Evolutionary conservation across 768 basidiomycete species (phyloP).

Genomic region (Psilocybe azurescens): DNA sequence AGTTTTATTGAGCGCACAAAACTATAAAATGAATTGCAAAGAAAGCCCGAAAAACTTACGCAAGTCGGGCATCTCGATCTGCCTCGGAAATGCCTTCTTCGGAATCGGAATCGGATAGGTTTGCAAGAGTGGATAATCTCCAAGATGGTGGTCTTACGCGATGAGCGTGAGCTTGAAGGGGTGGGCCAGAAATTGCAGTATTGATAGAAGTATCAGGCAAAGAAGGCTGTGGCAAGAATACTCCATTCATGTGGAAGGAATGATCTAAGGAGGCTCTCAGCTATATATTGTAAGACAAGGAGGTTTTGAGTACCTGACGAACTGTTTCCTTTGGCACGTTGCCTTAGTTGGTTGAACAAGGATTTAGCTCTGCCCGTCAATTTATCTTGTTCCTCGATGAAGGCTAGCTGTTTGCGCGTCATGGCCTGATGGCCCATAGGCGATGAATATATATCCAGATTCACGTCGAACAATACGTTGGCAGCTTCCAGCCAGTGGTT

Average conservation of each 20-base stretch:
- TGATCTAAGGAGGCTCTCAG: slow-evolving; percentile 21
- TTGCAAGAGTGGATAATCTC: slow-evolving; percentile 28
- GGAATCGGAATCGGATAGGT: slow-evolving; percentile 68
- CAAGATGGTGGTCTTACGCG: slow-evolving; percentile 18
- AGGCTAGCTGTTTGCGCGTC: slow-evolving; percentile 62
- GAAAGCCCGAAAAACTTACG: slow-evolving; percentile 46
- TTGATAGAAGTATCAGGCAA: slow-evolving; percentile 35
- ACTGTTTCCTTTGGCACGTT: slow-evolving; percentile 12
- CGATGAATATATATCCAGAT: slow-evolving; percentile 73
- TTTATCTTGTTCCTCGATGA: slow-evolving; percentile 73
- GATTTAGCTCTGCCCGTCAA: slow-evolving; percentile 65
- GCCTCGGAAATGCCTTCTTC: slow-evolving; percentile 68
- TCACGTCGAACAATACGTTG: slow-evolving; percentile 53
- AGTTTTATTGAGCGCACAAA: slow-evolving; percentile 1
- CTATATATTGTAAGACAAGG: neutral
- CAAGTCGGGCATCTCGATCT: slow-evolving; percentile 74
- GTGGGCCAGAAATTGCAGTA: slow-evolving; percentile 26
- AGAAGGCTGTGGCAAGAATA: slow-evolving; percentile 49
- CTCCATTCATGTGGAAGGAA: slow-evolving; percentile 47
- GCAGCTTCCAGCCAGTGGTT: slow-evolving; percentile 74
- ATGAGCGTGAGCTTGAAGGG: slow-evolving; percentile 6
- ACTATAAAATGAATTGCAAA: neutral
- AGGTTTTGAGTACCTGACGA: slow-evolving; percentile 15
- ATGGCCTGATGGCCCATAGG: slow-evolving; percentile 58
- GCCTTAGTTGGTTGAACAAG: slow-evolving; percentile 47